Percentiles rank a stretch among this genome's conserved stretches.
Conservation (phyloP, 225 moss, liverwort and hornwort species). For the Rhytidiadelphus loreus region DNA sequence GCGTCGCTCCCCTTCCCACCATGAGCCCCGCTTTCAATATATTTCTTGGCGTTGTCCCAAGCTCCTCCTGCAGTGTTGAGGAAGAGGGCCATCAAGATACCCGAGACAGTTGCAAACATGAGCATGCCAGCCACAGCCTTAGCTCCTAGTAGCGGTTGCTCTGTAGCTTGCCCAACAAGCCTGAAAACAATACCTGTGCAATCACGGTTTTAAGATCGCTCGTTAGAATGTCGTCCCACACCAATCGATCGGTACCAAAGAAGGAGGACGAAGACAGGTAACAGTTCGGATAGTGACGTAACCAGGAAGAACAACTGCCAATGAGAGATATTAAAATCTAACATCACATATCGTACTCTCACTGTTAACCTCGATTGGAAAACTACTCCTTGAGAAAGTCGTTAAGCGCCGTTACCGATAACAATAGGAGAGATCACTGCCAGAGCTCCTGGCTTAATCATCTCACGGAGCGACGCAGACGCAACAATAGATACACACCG, state of each 20-base stretch:
- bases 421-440: slow-evolving; percentile 89
- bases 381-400: not conserved
- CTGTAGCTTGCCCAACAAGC: slow-evolving; percentile 69
- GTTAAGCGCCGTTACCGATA: slow-evolving; percentile 32
- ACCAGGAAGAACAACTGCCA: not conserved
- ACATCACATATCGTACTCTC: not conserved
- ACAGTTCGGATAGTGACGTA: not conserved
- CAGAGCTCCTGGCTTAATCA: slow-evolving; percentile 96
- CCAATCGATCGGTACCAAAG: not conserved
- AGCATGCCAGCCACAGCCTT: slow-evolving; percentile 97
- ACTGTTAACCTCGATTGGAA: not conserved
- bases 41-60: slow-evolving; percentile 99
- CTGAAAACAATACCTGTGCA: slow-evolving; percentile 59
- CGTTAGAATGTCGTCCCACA: not conserved
- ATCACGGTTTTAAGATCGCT: not conserved
- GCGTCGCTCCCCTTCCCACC: slow-evolving; percentile 98
- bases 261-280: not conserved
- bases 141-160: slow-evolving; percentile 78
- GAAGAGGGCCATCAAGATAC: slow-evolving; percentile 96
- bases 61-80: slow-evolving; percentile 94
- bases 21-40: slow-evolving; percentile 88
- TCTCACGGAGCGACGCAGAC: slow-evolving; percentile 91
- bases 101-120: slow-evolving; percentile 96
- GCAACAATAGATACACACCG: slow-evolving; percentile 94
- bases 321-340: not conserved